These are phyloP conservation scores for Chytriomyces sp. DNA, from an alignment of 192 early-diverging fungal genomes.

Conservation along the genomic window DNA sequence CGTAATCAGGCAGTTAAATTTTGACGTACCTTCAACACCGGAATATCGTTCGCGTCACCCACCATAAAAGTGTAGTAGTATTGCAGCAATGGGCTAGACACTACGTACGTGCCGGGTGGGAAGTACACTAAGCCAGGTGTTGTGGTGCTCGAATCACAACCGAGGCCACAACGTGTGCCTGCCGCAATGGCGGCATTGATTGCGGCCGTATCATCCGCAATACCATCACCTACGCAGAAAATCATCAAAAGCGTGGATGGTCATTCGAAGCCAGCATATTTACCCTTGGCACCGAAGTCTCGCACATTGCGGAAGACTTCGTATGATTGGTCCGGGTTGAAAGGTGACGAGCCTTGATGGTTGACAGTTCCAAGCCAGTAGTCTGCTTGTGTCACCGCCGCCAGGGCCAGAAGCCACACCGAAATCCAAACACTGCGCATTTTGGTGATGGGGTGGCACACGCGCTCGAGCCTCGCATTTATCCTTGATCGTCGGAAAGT, in stretches of 20 bases:
- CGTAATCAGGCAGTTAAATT: too few species aligned
- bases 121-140: conserved; percentile 45
- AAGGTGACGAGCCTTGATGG: conserved; percentile 6
- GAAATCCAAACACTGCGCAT: too few species aligned
- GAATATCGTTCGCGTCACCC: conserved; percentile 41
- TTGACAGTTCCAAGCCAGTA: background rate
- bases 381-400: background rate
- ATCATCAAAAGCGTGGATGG: background rate
- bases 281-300: conserved; percentile 35
- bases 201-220: conserved; percentile 41
- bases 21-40: conserved; percentile 39
- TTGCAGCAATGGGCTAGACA: conserved; percentile 28
- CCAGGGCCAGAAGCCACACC: too few species aligned
- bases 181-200: conserved; percentile 33
- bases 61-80: conserved; percentile 48
- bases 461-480: too few species aligned
- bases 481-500: too few species aligned
- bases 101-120: conserved; percentile 43
- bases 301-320: too few species aligned
- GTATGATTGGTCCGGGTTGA: background rate
- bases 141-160: conserved; percentile 39
- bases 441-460: too few species aligned
- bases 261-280: background rate
- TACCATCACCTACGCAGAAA: conserved; percentile 46
- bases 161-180: conserved; percentile 36